Conservation (phyloP, 768 basidiomycete species). For the Suillus subaureus region DNA sequence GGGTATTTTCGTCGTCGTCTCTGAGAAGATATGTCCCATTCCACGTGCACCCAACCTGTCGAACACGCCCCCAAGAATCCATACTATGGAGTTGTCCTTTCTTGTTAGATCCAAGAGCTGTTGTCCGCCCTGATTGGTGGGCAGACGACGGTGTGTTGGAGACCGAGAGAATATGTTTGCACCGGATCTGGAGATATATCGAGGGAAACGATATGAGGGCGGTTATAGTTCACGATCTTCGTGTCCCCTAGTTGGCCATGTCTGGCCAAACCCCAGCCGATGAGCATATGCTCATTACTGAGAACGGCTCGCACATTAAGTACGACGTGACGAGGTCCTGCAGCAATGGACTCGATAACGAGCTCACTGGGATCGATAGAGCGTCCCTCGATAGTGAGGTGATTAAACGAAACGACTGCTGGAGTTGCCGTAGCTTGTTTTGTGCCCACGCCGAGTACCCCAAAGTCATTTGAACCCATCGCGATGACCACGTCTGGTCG, state of each 20-base stretch:
- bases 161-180: constrained; percentile 43
- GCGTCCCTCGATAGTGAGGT: constrained; percentile 18
- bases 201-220: constrained; percentile 38
- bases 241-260: constrained; percentile 79
- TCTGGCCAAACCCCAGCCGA: constrained; percentile 84
- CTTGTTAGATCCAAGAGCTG: constrained; percentile 67
- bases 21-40: constrained; percentile 66
- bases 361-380: constrained; percentile 26
- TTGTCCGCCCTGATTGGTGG: constrained; percentile 48
- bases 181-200: constrained; percentile 33
- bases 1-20: constrained; percentile 22
- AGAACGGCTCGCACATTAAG: constrained; percentile 39
- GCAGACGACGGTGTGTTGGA: constrained; percentile 54
- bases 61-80: constrained; percentile 25
- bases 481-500: constrained; percentile 62
- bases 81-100: constrained; percentile 65
- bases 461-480: constrained; percentile 86
- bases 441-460: constrained; percentile 67
- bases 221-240: constrained; percentile 12
- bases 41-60: constrained; percentile 68
- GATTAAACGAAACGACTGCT: constrained; percentile 17
- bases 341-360: constrained; percentile 46
- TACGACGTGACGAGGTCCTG: constrained; percentile 78
- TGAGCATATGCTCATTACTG: constrained; percentile 37
- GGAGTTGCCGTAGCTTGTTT: constrained; percentile 16